Base-by-base conservation (phyloP, 257 asterid genomes). In the Solanum gracilifrons region DNA sequence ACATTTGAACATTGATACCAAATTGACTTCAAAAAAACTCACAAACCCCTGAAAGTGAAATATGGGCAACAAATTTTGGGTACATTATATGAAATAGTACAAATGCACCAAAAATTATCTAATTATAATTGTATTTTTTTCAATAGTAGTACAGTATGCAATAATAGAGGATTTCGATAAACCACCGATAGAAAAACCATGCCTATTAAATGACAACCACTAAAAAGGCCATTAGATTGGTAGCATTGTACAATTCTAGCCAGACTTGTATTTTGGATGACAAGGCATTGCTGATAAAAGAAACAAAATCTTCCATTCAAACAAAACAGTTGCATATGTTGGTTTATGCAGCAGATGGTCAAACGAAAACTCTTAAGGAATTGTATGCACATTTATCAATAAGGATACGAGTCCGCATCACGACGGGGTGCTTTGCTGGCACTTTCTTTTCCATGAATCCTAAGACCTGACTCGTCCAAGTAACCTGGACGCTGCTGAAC, bases 351-450 rank as follows among this genome's bases (percentile, higher is more conserved):
- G 32, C 16, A 37, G 72, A 60, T 32, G 20, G n/a, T 73, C 31
- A 18, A 33, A 64, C 37, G 25, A 27, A 37, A 84, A 31, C 43
- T 36, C 58, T 36, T 1, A 68, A 64, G 51, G 37, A 48, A 69
- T 18, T 31, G 41, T 21, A 84, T 58, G 32, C 75, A 43, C 21
- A 36, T 80, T 55, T 87, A 33, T 69, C 58, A 87, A 58, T 69
- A 90, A 95, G 98, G 98, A 95, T 97, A 97, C 98, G 90, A 92
- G 87, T 97, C 99, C 13, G 89, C 46, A 90, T 97, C 99, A 69
- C 99, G 99, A 41, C 97, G 98, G 39, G 94, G 89, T 87, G 95
- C 62, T 92, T 94, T 96, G 91, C 90, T 88, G 87, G 93, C 91
- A 74, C 94, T 92, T 87, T 96, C 99, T 93, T 96, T 97, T 90